Evolutionary conservation across 495 filamentous ascomycete genomes (phyloP).

Genomic region (Penicillium manginii): DNA sequence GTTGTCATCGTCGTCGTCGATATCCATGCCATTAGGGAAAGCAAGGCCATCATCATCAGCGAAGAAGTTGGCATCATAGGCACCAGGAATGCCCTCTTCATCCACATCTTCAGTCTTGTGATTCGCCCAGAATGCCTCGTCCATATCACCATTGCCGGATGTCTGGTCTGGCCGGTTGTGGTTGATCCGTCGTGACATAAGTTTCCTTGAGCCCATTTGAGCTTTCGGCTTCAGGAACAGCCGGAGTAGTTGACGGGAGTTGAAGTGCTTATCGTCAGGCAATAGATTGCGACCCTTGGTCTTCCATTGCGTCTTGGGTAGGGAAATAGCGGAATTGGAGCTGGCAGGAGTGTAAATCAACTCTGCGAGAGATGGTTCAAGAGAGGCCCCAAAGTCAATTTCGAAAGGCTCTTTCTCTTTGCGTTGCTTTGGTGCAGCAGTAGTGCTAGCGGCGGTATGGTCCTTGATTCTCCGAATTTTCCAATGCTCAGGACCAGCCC

Average conservation of each 20-base stretch:
- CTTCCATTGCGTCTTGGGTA: slow-evolving; percentile 93
- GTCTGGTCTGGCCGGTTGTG: slow-evolving; percentile 53
- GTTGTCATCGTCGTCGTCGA: slow-evolving; percentile 78
- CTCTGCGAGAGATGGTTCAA: slow-evolving; percentile 72
- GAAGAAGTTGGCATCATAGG: slow-evolving; percentile 99
- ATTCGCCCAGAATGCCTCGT: slow-evolving; percentile 94
- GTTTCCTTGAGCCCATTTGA: slow-evolving; percentile 63
- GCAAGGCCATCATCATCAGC: slow-evolving; percentile 91
- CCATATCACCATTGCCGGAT: slow-evolving; percentile 69
- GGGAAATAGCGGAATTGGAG: slow-evolving; percentile 76
- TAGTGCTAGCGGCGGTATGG: slow-evolving; percentile 62
- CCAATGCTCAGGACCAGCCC: slow-evolving; percentile 99
- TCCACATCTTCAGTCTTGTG: slow-evolving; percentile 62
- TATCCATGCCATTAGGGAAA: slow-evolving; percentile 64
- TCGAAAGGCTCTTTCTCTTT: slow-evolving; percentile 98
- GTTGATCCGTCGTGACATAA: slow-evolving; percentile 41
- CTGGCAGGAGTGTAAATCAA: slow-evolving; percentile 82
- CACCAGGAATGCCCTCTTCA: slow-evolving; percentile 58
- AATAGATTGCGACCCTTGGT: slow-evolving; percentile 91
- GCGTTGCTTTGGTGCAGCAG: slow-evolving; percentile 58
- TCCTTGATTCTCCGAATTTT: slow-evolving; percentile 93
- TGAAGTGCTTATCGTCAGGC: slow-evolving; percentile 98
- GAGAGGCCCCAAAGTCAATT: slow-evolving; percentile 81
- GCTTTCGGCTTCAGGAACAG: slow-evolving; percentile 96
- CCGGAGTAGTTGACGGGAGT: slow-evolving; percentile 82